Base-by-base conservation (phyloP, 2,329 filamentous ascomycete genomes). In the Arthrobotrys sphaeroides region DNA sequence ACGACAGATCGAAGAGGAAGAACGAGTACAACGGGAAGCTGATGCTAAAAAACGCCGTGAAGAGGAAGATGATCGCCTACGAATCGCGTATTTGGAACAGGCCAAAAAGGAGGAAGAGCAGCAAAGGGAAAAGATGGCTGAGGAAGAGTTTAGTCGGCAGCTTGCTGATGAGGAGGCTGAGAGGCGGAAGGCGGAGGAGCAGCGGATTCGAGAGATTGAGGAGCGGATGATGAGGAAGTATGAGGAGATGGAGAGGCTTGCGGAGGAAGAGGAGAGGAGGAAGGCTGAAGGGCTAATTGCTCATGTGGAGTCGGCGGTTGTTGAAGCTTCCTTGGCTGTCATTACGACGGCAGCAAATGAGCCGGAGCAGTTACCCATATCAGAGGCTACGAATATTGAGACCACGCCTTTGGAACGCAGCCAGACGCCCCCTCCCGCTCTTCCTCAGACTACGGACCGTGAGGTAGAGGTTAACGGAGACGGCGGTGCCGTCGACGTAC, bases 41-140 rank as follows among this genome's bases (percentile, higher is more conserved):
- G 80, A 81, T 66, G 80, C 70, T 18, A 79, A 81, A 20, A 33
- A 66, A 72, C 38, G 45, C 57, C 24, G 78, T 78, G n/a, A 79
- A 73, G 73, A 69, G 42, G n/a, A 82, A 2, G 45, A 20, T 28
- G 69, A 61, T 18, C 53, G 38, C 9, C 20, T 49, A 28, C 45
- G 31, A 7, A 16, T 53, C n/a, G 62, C 36, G n/a, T 43, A 64
- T 42, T n/a, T 42, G 12, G 42, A 43, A 9, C 53, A 83, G 43
- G 79, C 42, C 16, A 53, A 22, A 4, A 60, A 36, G 26, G 57
- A 60, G 16, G 81, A 81, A 64, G 80, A 81, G 69, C 80, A 69
- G 20, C 77, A 66, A 24, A 40, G 24, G 33, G 42, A 78, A 26
- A 57, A 36, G 28, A n/a, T 67, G 6, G 69, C 42, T 4, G 67